Conservation (phyloP, 179 eudicot genomes). For the Heliamphora pulchella region DNA sequence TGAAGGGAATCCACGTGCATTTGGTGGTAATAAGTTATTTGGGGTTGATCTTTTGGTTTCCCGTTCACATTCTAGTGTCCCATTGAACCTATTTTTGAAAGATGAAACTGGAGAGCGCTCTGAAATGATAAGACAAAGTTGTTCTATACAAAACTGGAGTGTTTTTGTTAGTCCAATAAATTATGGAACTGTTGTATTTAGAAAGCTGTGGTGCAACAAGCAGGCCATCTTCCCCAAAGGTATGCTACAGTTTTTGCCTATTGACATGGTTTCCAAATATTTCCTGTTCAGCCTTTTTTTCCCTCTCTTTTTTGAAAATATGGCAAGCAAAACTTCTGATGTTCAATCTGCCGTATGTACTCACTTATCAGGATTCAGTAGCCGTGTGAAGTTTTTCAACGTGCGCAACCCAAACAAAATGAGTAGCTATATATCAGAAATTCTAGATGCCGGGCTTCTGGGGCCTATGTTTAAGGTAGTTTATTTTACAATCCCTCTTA, state of each 20-base stretch:
- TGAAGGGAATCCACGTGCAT: slow-evolving; percentile 3
- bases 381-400: slow-evolving; percentile 39
- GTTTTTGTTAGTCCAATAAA: slow-evolving; percentile 26
- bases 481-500: neutral
- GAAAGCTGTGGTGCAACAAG: slow-evolving; percentile 50
- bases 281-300: neutral
- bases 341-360: neutral
- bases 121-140: slow-evolving; percentile 4
- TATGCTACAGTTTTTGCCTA: slow-evolving; percentile 15
- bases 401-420: slow-evolving; percentile 27
- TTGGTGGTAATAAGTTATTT: slow-evolving; percentile 20
- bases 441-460: slow-evolving; percentile 40
- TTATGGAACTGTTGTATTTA: slow-evolving; percentile 31
- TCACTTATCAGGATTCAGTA: slow-evolving; percentile 40
- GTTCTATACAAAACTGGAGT: slow-evolving; percentile 14
- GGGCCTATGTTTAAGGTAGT: slow-evolving; percentile 63
- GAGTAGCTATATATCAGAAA: slow-evolving; percentile 41
- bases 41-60: slow-evolving; percentile 24
- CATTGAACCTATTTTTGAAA: slow-evolving; percentile 21
- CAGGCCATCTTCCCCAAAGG: slow-evolving; percentile 55
- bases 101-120: slow-evolving; percentile 19
- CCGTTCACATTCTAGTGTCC: slow-evolving; percentile 16
- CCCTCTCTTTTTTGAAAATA: neutral
- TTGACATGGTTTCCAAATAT: neutral
- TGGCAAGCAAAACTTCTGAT: neutral